Conservation (phyloP, 495 filamentous ascomycete species). For the Monascus purpureus region DNA sequence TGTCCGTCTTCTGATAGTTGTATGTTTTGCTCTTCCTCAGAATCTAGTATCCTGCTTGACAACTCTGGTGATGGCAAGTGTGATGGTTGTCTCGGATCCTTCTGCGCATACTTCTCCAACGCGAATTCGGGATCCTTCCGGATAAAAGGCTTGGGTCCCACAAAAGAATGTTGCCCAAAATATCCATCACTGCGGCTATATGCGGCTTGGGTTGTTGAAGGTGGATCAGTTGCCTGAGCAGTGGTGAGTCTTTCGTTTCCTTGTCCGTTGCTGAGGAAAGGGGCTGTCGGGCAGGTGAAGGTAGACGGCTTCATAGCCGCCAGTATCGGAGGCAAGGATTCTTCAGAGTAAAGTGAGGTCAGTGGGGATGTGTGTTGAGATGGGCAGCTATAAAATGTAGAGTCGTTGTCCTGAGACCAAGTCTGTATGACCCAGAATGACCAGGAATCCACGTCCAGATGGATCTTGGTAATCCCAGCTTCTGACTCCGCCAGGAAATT, state of each 20-base stretch:
- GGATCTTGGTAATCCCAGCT: background rate
- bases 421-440: background rate
- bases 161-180: background rate
- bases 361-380: background rate
- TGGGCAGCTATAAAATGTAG: background rate
- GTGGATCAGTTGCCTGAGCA: background rate
- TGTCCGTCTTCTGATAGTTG: no score
- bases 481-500: background rate
- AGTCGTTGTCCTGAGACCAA: background rate
- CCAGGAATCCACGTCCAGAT: background rate
- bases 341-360: background rate
- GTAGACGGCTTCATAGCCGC: background rate
- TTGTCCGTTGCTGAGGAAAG: background rate
- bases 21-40: no score
- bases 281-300: background rate
- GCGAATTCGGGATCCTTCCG: no score
- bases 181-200: background rate
- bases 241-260: background rate
- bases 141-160: background rate
- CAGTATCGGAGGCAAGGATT: background rate
- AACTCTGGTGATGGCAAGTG: no score
- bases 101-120: no score
- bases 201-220: background rate
- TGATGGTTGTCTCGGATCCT: no score
- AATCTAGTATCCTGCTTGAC: no score